These are phyloP conservation scores for Mucor piriformis DNA, from an alignment of 371 early-diverging fungal genomes.

Conservation along the genomic window DNA sequence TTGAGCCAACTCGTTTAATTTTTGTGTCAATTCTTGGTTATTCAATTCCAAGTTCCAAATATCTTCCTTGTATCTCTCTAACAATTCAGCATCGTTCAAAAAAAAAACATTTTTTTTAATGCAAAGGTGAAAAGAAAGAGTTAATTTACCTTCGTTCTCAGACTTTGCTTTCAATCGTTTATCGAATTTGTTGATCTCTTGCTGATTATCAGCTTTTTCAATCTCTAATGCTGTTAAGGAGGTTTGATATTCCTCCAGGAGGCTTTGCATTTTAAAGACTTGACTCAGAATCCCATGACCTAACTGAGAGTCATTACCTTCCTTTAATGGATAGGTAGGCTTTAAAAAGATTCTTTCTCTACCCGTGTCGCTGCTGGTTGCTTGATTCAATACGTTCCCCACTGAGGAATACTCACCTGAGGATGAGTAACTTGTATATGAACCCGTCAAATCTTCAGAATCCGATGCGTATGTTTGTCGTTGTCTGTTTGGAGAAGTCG, in stretches of 20 bases:
- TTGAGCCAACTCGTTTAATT: constrained; percentile 1
- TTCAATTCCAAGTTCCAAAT: constrained; percentile 25
- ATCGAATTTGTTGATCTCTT: constrained; percentile 9
- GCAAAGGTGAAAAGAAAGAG: neutral
- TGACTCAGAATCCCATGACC: constrained; percentile 4
- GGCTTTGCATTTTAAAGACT: constrained; percentile 4
- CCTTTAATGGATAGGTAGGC: neutral
- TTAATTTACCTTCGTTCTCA: neutral
- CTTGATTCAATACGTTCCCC: neutral
- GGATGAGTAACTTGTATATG: neutral
- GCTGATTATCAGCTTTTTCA: constrained; percentile 23
- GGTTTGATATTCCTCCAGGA: constrained; percentile 14
- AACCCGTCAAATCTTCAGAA: neutral
- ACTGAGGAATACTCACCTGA: neutral
- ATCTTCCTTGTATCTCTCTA: constrained; percentile 27
- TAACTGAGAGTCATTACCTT: neutral
- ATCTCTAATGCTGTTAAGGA: constrained; percentile 12
- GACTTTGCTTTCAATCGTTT: constrained; percentile 3
- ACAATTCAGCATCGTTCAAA: neutral
- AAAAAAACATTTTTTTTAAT: neutral
- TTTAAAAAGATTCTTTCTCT: neutral
- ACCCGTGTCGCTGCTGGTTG: neutral
- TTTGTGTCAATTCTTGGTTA: constrained; percentile 23
- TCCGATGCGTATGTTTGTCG: neutral
- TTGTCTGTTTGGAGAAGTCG: neutral